Conservation (phyloP, 371 early-diverging fungal species). For the Mortierella sp. region DNA sequence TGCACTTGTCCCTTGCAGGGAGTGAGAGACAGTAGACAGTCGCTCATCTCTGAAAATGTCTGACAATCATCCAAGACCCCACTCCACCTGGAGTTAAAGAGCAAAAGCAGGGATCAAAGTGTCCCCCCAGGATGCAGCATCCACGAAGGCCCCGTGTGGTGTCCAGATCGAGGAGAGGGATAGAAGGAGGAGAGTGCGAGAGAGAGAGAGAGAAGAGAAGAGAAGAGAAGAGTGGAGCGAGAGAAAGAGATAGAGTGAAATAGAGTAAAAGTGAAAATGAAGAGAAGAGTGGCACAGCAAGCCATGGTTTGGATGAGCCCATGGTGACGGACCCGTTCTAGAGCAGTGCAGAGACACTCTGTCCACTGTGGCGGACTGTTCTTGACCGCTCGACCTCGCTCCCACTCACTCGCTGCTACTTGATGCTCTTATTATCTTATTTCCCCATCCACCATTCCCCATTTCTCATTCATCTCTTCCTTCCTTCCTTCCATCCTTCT, state of each 20-base stretch:
- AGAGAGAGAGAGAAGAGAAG: not conserved
- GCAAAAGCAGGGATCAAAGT: no score
- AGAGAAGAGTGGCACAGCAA: not conserved
- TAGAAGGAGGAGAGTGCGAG: not conserved
- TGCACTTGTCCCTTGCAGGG: no score
- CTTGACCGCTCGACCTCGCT: no score
- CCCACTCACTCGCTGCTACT: no score
- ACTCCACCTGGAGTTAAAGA: no score
- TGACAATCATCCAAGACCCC: no score
- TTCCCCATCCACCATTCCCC: not conserved
- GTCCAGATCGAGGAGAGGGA: no score
- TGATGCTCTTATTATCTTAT: not conserved
- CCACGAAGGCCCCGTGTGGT: no score
- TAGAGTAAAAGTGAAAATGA: not conserved
- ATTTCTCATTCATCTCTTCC: not conserved
- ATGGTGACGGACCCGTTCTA: not conserved
- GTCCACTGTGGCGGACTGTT: not conserved
- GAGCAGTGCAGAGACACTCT: not conserved
- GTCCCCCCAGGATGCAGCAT: no score
- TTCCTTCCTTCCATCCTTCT: not conserved
- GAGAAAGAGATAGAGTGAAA: not conserved
- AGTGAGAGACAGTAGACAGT: no score
- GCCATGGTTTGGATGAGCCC: not conserved
- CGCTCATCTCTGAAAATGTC: no score
- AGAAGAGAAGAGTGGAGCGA: not conserved